Conservation (phyloP, 2,329 filamentous ascomycete species). For the Aspergillus proliferans region DNA sequence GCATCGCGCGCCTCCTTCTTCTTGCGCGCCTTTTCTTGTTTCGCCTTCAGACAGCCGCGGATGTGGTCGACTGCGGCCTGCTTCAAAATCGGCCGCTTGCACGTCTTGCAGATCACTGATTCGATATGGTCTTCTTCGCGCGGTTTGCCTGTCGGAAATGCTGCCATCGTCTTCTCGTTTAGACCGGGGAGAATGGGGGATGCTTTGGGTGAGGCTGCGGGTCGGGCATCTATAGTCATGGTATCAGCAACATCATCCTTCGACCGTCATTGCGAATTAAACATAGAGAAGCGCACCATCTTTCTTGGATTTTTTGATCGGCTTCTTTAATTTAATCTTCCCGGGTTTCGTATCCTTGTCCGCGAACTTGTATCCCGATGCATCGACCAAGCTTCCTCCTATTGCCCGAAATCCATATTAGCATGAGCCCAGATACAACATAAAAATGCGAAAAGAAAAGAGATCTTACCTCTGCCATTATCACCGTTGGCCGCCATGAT, state of each 20-base stretch:
- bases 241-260: not conserved
- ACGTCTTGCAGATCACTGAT: conserved; percentile 83
- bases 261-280: not conserved
- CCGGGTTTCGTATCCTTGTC: conserved; percentile 39
- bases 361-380: conserved; percentile 41
- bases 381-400: conserved; percentile 35
- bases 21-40: conserved; percentile 71
- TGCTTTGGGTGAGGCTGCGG: conserved; percentile 27
- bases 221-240: conserved; percentile 14
- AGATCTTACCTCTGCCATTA: conserved; percentile 27
- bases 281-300: conserved; percentile 19
- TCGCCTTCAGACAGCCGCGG: conserved; percentile 73
- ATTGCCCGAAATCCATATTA: not conserved
- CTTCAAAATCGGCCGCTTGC: conserved; percentile 79
- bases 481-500: conserved; percentile 33
- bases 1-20: conserved; percentile 71
- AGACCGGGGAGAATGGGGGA: conserved; percentile 50
- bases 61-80: conserved; percentile 73
- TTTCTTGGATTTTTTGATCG: conserved; percentile 24
- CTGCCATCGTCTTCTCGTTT: conserved; percentile 68
- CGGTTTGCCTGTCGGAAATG: conserved; percentile 74
- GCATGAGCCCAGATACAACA: not conserved
- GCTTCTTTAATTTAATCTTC: conserved; percentile 42
- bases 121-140: conserved; percentile 76
- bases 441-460: too few relatives aligned